Evolutionary conservation across 1,284 basidiomycete genomes (phyloP), one percentile per base, ranked within the genome.

Genomic region (Pseudomicrostroma phylloplanum): DNA sequence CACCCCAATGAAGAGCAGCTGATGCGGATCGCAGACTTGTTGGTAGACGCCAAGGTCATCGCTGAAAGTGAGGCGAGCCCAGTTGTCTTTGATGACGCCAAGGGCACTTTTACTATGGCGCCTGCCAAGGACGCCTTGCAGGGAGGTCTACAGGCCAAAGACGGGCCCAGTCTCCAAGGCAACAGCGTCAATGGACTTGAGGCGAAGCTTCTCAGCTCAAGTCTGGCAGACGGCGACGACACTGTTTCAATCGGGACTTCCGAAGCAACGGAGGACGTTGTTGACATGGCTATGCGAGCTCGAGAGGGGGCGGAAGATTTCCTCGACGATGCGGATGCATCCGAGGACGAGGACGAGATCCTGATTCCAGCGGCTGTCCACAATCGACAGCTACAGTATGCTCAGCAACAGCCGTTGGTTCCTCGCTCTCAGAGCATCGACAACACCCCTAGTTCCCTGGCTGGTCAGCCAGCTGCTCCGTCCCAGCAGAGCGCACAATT

Each of bases 1-100:
- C 93, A 96, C 81, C 93, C 93, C 1, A 96, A 96, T 70, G 92
- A 91, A 70, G 91, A 93, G 81, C 90, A 93, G 73, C 82, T 96
- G 56, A 94, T 96, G 91, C 85, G 94, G 63, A 89, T 97, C 59
- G 84, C 86, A 39, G 93, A 96, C 79, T 81, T 97, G 55, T 82
- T 93, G 58, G 82, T 84, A 26, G 92, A 96, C 73, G 89, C 88
- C 1, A 84, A 83, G 65, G 80, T 81, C 9, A 76, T 92, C n/a
- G 85, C 84, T 13, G 82, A 83, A 55, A 80, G 84, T 56, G 83
- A 86, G 79, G 64, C 67, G 1, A 69, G 74, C 36, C 73, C 68
- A 1, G 64, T 78, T n/a, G 58, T 46, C 6, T 76, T 69, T 55
- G 72, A 74, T 54, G 71, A 77, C 36, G 65, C 39, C 23, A 66